Percentiles rank a stretch among this genome's conserved stretches.
Conservation (phyloP, 352 stramenopile species). For the Globisporangium takayamanum region DNA sequence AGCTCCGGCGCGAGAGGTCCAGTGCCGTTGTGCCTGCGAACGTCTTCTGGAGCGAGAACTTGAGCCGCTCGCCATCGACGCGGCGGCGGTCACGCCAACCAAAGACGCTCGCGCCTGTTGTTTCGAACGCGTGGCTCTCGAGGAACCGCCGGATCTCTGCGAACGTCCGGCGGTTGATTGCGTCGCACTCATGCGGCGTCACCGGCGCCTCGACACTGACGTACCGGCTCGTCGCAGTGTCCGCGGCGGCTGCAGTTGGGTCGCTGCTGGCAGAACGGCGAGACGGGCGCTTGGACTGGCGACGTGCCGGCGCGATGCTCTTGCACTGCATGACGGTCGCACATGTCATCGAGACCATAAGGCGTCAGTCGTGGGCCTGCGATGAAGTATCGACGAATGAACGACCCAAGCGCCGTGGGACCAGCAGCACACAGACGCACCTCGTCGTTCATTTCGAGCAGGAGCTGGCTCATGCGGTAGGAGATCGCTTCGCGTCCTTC, state of each 20-base stretch:
- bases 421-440: background rate
- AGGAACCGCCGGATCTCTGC: conserved; percentile 36
- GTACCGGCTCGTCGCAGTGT: too few relatives aligned
- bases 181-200: conserved; percentile 33
- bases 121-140: conserved; percentile 25
- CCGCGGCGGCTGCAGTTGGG: too few relatives aligned
- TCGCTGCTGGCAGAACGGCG: too few relatives aligned
- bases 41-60: conserved; percentile 28
- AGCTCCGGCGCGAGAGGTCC: conserved; percentile 16
- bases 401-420: too few relatives aligned
- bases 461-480: conserved; percentile 26
- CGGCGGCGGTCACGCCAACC: conserved; percentile 26
- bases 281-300: too few relatives aligned
- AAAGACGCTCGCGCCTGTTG: conserved; percentile 23
- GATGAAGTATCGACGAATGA: too few relatives aligned
- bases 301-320: too few relatives aligned
- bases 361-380: too few relatives aligned
- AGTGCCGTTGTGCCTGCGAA: conserved; percentile 14
- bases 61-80: conserved; percentile 15
- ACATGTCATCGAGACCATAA: too few relatives aligned
- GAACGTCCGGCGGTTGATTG: conserved; percentile 27
- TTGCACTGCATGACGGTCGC: too few relatives aligned
- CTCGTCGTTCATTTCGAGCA: conserved; percentile 25
- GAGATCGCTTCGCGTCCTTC: conserved; percentile 31
- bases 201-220: conserved; percentile 9